Evolutionary conservation across 2,329 filamentous ascomycete genomes (phyloP).

Genomic region (Aspergillus sp.): DNA sequence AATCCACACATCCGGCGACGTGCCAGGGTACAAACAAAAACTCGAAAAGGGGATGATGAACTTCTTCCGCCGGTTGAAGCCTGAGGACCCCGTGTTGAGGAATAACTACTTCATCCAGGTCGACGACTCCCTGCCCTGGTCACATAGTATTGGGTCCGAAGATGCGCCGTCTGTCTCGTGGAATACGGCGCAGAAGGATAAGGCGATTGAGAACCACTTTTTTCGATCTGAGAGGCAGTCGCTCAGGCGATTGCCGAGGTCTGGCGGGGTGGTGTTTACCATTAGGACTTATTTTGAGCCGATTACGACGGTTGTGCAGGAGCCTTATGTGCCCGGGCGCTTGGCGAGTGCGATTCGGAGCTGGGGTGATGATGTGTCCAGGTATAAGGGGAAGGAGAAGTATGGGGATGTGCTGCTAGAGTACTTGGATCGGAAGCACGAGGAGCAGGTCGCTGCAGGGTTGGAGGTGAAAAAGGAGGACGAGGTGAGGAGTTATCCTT

Average conservation of each 20-base stretch:
- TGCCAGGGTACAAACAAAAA: conserved; percentile 70
- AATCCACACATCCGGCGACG: conserved; percentile 76
- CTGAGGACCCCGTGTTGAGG: conserved; percentile 64
- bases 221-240: conserved; percentile 77
- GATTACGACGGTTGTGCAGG: conserved; percentile 64
- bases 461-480: conserved; percentile 63
- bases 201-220: conserved; percentile 69
- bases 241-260: conserved; percentile 60
- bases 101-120: conserved; percentile 91
- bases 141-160: conserved; percentile 71
- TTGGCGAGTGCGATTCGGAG: conserved; percentile 76
- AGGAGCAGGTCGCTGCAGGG: conserved; percentile 69
- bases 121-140: conserved; percentile 75
- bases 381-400: conserved; percentile 75
- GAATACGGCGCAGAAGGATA: conserved; percentile 73
- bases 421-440: conserved; percentile 72
- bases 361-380: conserved; percentile 74
- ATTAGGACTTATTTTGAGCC: conserved; percentile 79
- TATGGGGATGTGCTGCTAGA: conserved; percentile 73
- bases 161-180: conserved; percentile 66
- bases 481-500: conserved; percentile 63
- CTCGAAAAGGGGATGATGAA: conserved; percentile 77
- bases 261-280: conserved; percentile 67
- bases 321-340: conserved; percentile 75
- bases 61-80: conserved; percentile 72